phyloP scores from a whole-genome alignment of 2,329 filamentous ascomycete genomes.

The Phialophora verrucosa region DNA sequence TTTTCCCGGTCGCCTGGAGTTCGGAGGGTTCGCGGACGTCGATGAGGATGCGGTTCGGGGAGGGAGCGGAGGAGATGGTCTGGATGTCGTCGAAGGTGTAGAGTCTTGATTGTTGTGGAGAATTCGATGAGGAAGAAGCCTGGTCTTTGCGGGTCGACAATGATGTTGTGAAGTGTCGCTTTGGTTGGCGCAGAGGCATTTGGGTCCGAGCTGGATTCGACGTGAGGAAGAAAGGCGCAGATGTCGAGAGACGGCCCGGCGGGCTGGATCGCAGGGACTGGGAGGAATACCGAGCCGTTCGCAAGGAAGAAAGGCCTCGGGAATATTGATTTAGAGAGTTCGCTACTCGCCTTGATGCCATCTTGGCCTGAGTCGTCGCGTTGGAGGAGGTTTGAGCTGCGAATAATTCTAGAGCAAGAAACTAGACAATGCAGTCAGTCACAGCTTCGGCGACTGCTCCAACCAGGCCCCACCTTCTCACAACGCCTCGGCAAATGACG shows the following conservation, averaged over 20 bases:
- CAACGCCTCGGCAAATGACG: slow-evolving; percentile 8
- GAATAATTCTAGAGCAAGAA: background rate
- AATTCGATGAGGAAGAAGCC: slow-evolving; percentile 16
- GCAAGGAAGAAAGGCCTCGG: background rate
- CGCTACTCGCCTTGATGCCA: background rate
- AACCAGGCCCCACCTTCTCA: background rate
- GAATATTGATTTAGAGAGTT: background rate
- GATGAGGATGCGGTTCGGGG: slow-evolving; percentile 39
- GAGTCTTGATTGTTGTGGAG: slow-evolving; percentile 24
- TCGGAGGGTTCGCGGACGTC: slow-evolving; percentile 58
- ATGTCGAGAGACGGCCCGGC: background rate
- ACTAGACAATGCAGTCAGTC: background rate
- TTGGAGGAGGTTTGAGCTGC: background rate
- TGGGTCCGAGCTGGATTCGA: background rate
- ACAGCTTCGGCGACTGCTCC: background rate
- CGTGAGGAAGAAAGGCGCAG: background rate
- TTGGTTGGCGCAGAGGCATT: slow-evolving; percentile 28
- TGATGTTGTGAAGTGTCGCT: slow-evolving; percentile 33
- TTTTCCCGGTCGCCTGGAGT: slow-evolving; percentile 57
- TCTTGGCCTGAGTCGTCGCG: background rate
- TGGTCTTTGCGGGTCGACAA: slow-evolving; percentile 27
- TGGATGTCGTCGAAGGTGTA: slow-evolving; percentile 39
- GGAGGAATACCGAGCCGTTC: background rate
- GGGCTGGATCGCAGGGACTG: background rate
- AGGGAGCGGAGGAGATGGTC: slow-evolving; percentile 22